These are phyloP conservation scores for Peronosclerospora sorghi DNA, from an alignment of 352 stramenopile genomes.

Conservation along the genomic window DNA sequence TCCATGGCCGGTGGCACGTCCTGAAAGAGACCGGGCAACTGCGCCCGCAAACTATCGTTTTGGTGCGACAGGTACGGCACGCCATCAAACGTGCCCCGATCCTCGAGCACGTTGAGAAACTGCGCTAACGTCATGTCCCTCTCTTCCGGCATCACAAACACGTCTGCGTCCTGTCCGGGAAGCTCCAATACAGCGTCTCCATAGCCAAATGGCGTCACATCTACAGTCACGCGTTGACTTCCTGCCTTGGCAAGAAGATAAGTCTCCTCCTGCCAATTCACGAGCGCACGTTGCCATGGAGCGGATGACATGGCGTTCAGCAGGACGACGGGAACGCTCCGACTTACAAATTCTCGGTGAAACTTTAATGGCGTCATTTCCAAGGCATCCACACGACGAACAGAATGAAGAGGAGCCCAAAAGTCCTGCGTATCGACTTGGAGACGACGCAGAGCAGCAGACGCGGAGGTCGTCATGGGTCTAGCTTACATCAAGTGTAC, in stretches of 20 bases:
- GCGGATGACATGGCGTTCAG: constrained; percentile 44
- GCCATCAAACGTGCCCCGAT: constrained; percentile 49
- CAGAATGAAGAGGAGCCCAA: constrained; percentile 45
- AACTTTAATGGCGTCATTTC: constrained; percentile 42
- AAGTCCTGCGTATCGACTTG: constrained; percentile 61
- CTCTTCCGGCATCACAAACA: constrained; percentile 80
- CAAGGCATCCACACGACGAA: constrained; percentile 40
- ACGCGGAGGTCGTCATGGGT: neutral
- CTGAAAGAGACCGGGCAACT: constrained; percentile 52
- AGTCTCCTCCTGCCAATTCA: constrained; percentile 40
- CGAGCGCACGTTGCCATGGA: constrained; percentile 38
- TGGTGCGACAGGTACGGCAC: constrained; percentile 81
- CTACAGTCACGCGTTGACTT: constrained; percentile 42
- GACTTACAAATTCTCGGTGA: constrained; percentile 64
- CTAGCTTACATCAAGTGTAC: no score
- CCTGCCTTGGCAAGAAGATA: constrained; percentile 43
- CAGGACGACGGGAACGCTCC: constrained; percentile 68
- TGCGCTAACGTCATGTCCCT: constrained; percentile 51
- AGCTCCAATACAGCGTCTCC: constrained; percentile 60
- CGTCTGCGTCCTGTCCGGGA: constrained; percentile 7
- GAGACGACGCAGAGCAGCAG: constrained; percentile 20
- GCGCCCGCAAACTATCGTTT: constrained; percentile 66
- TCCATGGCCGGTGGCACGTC: constrained; percentile 52
- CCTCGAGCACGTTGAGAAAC: constrained; percentile 38
- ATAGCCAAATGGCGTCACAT: constrained; percentile 68